Percentiles rank a stretch among this genome's conserved stretches.
Conservation (phyloP, 805 yeast species). For the Sporopachydermia quercuum region DNA sequence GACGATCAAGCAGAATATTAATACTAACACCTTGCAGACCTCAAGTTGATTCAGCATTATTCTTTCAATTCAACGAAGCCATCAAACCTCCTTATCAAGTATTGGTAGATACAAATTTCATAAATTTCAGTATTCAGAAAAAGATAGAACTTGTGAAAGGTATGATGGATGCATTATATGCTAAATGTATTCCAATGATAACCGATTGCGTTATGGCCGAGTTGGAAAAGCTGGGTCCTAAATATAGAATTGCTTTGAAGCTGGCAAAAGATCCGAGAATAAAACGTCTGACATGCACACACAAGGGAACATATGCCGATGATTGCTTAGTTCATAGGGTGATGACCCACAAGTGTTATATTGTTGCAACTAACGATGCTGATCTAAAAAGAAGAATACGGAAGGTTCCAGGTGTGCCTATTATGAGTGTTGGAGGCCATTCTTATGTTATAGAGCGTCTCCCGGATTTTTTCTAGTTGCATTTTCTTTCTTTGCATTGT, state of each 20-base stretch:
- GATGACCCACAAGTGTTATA: conserved; percentile 89
- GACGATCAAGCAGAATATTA: background rate
- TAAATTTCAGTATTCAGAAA: conserved; percentile 91
- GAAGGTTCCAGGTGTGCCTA: conserved; percentile 94
- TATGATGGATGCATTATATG: conserved; percentile 89
- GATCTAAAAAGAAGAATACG: conserved; percentile 87
- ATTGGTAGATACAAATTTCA: conserved; percentile 89
- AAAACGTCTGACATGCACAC: conserved; percentile 74
- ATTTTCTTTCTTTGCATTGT: too few species aligned
- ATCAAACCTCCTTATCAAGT: conserved; percentile 98
- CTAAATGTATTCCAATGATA: conserved; percentile 88
- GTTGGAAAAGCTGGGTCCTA: conserved; percentile 89
- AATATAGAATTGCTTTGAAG: conserved; percentile 81
- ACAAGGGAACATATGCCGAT: conserved; percentile 96
- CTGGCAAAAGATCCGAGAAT: conserved; percentile 91
- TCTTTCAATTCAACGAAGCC: conserved; percentile 87
- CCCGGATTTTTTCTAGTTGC: conserved; percentile 76
- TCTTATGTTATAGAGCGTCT: conserved; percentile 85
- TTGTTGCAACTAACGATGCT: conserved; percentile 97
- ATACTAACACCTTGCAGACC: conserved; percentile 32
- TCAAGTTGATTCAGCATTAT: conserved; percentile 89
- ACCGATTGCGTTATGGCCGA: conserved; percentile 99
- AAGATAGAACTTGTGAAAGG: conserved; percentile 91
- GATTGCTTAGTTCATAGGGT: conserved; percentile 91
- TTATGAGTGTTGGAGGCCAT: conserved; percentile 93